Evolutionary conservation across 176 grass and related monocot genomes (phyloP).

Genomic region (Alloteropsis semialata): DNA sequence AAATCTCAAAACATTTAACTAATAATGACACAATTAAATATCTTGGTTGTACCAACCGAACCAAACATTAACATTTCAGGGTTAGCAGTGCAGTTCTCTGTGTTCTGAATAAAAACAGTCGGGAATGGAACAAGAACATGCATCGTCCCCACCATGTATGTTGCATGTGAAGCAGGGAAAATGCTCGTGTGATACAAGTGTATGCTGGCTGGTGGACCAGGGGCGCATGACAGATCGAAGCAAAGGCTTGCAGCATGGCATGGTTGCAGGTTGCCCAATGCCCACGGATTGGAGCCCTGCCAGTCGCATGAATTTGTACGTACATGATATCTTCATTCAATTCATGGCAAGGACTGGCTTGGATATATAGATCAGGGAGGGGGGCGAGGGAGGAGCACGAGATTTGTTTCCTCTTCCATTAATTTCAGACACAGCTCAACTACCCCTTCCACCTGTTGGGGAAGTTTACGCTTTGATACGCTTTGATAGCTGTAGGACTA

Average conservation of each 20-base stretch:
- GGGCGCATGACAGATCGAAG: neutral
- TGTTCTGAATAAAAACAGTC: neutral
- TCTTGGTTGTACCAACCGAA: neutral
- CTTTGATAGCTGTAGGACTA: no score
- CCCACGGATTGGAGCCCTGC: neutral
- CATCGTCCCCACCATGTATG: neutral
- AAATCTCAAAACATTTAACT: neutral
- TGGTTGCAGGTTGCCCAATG: neutral
- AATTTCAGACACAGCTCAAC: neutral
- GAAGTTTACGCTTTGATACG: no score
- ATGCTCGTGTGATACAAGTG: neutral
- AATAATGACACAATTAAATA: neutral
- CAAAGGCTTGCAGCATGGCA: neutral
- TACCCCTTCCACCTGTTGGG: neutral
- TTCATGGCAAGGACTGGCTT: neutral
- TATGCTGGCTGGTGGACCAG: neutral
- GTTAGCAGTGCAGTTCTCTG: neutral
- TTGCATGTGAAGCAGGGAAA: neutral
- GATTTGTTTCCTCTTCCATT: neutral
- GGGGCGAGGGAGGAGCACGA: neutral
- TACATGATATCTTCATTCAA: neutral
- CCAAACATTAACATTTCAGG: neutral
- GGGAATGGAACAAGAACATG: neutral
- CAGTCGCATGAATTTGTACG: constrained; percentile 5
- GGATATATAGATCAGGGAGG: no score